These are phyloP conservation scores for Achaetomium macrosporum DNA, from an alignment of 2,329 filamentous ascomycete species.

Conservation along the genomic window DNA sequence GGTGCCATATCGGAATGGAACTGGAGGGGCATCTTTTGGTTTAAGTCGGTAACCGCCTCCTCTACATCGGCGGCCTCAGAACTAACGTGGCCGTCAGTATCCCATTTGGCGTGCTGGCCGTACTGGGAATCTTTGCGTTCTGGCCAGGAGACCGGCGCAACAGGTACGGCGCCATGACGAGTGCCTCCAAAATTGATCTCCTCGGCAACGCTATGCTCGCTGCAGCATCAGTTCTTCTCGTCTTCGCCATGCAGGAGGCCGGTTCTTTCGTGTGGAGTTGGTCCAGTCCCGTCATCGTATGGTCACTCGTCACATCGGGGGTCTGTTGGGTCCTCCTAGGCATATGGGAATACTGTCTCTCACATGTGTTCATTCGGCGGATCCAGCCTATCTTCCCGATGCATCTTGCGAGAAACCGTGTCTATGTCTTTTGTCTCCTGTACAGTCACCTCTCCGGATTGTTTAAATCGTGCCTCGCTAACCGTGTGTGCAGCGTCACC, in stretches of 20 bases:
- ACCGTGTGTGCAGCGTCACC: slow-evolving; percentile 41
- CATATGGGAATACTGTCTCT: slow-evolving; percentile 45
- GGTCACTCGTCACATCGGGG: slow-evolving; percentile 42
- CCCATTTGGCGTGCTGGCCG: slow-evolving; percentile 42
- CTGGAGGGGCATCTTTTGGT: slow-evolving; percentile 57
- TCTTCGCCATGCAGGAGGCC: slow-evolving; percentile 53
- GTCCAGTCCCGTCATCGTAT: slow-evolving; percentile 46
- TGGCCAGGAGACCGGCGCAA: slow-evolving; percentile 27
- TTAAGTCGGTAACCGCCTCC: slow-evolving; percentile 43
- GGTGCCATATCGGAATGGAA: slow-evolving; percentile 49
- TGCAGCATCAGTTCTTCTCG: slow-evolving; percentile 46
- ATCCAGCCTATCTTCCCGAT: slow-evolving; percentile 54
- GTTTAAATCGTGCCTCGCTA: neutral
- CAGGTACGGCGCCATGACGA: slow-evolving; percentile 33
- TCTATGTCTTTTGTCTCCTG: slow-evolving; percentile 47
- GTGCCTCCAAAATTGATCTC: slow-evolving; percentile 47
- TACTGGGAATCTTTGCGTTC: slow-evolving; percentile 40
- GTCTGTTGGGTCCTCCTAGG: slow-evolving; percentile 45
- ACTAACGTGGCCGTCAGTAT: slow-evolving; percentile 32
- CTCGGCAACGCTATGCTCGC: slow-evolving; percentile 47
- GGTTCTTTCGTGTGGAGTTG: slow-evolving; percentile 48
- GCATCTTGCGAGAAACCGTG: slow-evolving; percentile 40
- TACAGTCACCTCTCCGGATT: slow-evolving; percentile 30
- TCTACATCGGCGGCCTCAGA: neutral
- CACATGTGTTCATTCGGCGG: slow-evolving; percentile 29